Evolutionary conservation across 176 grass and related monocot species (phyloP), one percentile per base, ranked within the genome.

Genomic region (Elaeis guineensis): DNA sequence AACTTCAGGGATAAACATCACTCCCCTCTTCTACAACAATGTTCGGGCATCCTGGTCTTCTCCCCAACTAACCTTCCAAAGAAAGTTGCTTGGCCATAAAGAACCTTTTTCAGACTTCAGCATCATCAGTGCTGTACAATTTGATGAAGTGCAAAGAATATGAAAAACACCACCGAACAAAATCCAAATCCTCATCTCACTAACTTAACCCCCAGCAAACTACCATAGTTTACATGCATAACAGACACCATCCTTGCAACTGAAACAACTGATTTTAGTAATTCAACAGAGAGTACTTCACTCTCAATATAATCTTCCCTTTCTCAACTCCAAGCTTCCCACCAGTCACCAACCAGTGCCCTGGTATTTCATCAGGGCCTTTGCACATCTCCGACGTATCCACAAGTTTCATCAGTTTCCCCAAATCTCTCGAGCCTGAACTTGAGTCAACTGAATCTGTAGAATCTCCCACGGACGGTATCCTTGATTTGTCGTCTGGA

Each of bases 261-360:
- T 19, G 32, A 70, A 53, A 63, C 3, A 24, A 68, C 25, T 23
- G 50, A 8, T 39, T 58, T 69, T 55, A 84, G 52, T 80, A 84
- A 57, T 84, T 89, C 57, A 89, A 61, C 72, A 84, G 80, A 73
- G 82, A 76, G 58, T 84, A 89, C 72, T 89, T 89, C 52, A 84
- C 65, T 66, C 80, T 79, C 77, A 78, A 62, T 56, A 83, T 67
- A 65, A 89, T 69, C 73, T 54, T 84, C 17, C 85, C 85, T 76
- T 74, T 77, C 25, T 89, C 77, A 16, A 85, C 67, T 17, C 72
- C 75, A 19, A 85, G 62, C 77, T 89, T 89, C 39, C 76, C 85
- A 16, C 85, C 85, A 0, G 80, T 84, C 69, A 89, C 80, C 64
- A 89, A 50, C 85, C 85, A 89, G 73, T 89, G 85, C 30, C 85